Evolutionary conservation across 106 monocot species (phyloP), one percentile per base, ranked within the genome.

Genomic region (Platanthera guangdongensis): DNA sequence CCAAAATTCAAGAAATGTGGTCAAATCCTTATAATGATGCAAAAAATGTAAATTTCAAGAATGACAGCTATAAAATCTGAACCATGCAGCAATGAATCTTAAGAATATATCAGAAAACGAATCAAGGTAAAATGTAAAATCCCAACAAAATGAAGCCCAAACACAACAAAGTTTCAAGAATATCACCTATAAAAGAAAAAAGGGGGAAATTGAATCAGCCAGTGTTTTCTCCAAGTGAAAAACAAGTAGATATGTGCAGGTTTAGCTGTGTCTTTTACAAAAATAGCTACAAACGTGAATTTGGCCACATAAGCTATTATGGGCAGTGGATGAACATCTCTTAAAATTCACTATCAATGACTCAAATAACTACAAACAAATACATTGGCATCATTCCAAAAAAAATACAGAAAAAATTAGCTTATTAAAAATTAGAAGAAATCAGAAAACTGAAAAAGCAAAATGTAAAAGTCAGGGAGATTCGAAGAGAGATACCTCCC

Each of bases 401-500:
- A n/a, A n/a, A 55, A 55, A 55, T 16, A 55, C 12, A 55, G 55
- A 3, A 60, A 21, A 6, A 60, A 22, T 21, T 21, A 60, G 6
- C 59, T 19, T 60, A 60, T 1, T 19, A 60, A 21, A 57, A 60
- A 60, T 60, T 21, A 60, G 59, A 60, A 60, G 59, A 21, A 59
- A 59, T 59, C 19, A 59, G n/a, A 21, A 60, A 6, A 19, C 59
- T 57, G 64, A 9, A 30, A 11, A 32, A 32, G 32, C 25, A 32
- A 65, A 19, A 9, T 32, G 11, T 32, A 65, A 11, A 65, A 47
- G 19, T 19, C n/a, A n/a, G n/a, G n/a, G n/a, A n/a, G n/a, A n/a
- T n/a, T n/a, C n/a, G n/a, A n/a, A n/a, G n/a, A n/a, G n/a, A 18
- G 10, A 30, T 82, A 95, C 95, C 84, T 93, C 96, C 14, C 96